phyloP scores from a whole-genome alignment of 2,329 filamentous ascomycete species.

The Trichoderma aggressivum region DNA sequence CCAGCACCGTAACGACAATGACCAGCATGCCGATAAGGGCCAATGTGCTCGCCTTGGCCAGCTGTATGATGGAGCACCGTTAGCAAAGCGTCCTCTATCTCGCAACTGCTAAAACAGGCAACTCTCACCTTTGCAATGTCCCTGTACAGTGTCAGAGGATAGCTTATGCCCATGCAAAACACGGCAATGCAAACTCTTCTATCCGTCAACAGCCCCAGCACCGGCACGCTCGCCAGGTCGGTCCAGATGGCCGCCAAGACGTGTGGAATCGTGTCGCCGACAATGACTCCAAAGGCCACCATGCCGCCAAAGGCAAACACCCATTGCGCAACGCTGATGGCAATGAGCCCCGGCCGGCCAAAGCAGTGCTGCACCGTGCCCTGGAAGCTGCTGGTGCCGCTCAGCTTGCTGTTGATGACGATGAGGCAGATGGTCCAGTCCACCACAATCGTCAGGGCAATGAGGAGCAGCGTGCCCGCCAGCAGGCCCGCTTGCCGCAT shows the following conservation, averaged over 20 bases:
- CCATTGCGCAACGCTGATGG: constrained; percentile 90
- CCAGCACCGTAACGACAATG: constrained; percentile 83
- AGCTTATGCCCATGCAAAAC: constrained; percentile 81
- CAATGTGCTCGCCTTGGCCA: constrained; percentile 92
- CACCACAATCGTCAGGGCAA: constrained; percentile 75
- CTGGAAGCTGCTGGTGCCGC: constrained; percentile 90
- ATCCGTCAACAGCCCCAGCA: constrained; percentile 79
- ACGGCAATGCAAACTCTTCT: constrained; percentile 82
- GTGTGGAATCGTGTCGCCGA: constrained; percentile 93
- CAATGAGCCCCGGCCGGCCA: constrained; percentile 79
- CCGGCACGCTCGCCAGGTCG: constrained; percentile 64
- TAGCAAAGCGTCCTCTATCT: neutral
- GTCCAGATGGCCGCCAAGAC: constrained; percentile 83
- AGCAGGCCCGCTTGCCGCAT: constrained; percentile 85
- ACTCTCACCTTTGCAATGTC: constrained; percentile 86
- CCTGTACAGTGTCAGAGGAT: constrained; percentile 86
- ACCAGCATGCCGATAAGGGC: constrained; percentile 90
- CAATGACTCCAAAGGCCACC: constrained; percentile 96
- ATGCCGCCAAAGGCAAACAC: constrained; percentile 98
- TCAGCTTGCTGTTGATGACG: constrained; percentile 95
- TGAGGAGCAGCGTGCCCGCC: constrained; percentile 73
- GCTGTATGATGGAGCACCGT: constrained; percentile 44
- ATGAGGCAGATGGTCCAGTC: constrained; percentile 99
- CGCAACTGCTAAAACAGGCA: neutral
- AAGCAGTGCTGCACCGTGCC: constrained; percentile 96